A percentile compares a stretch with the other conserved stretches of the same genome.
phyloP scores from a whole-genome alignment of 148 eudicot species.

The Persicaria tinctoria region DNA sequence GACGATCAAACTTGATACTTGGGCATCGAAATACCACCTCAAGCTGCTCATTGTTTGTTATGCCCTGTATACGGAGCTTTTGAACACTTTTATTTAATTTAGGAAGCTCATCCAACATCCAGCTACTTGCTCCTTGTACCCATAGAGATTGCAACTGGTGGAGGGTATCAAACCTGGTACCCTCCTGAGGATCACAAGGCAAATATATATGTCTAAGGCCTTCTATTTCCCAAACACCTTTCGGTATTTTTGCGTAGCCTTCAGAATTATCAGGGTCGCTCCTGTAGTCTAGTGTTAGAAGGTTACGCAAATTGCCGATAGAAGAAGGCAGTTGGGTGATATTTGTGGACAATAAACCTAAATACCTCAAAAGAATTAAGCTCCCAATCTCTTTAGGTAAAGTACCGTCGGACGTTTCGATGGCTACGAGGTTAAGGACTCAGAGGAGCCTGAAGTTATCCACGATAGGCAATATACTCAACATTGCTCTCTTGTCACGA shows the following conservation, averaged over 20 bases:
- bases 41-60: constrained; percentile 19
- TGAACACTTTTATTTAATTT: background rate
- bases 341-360: constrained; percentile 11
- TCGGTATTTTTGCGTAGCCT: constrained; percentile 12
- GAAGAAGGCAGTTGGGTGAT: too few relatives aligned
- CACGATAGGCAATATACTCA: constrained; percentile 13
- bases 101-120: constrained; percentile 12
- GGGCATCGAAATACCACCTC: constrained; percentile 15
- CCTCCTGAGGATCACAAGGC: too few relatives aligned
- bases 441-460: background rate
- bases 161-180: constrained; percentile 9
- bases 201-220: too few relatives aligned
- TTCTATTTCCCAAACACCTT: too few relatives aligned
- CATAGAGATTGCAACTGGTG: constrained; percentile 18
- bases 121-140: constrained; percentile 19
- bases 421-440: constrained; percentile 20
- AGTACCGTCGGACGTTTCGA: constrained; percentile 10
- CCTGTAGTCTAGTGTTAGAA: constrained; percentile 23
- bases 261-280: constrained; percentile 10
- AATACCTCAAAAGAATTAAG: constrained; percentile 24
- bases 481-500: background rate
- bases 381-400: constrained; percentile 19
- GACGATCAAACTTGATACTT: background rate
- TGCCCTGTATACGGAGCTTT: constrained; percentile 20
- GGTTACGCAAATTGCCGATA: too few relatives aligned